These are phyloP conservation scores for Pulveroboletus sp. DNA, from an alignment of 768 basidiomycete genomes.

Conservation along the genomic window DNA sequence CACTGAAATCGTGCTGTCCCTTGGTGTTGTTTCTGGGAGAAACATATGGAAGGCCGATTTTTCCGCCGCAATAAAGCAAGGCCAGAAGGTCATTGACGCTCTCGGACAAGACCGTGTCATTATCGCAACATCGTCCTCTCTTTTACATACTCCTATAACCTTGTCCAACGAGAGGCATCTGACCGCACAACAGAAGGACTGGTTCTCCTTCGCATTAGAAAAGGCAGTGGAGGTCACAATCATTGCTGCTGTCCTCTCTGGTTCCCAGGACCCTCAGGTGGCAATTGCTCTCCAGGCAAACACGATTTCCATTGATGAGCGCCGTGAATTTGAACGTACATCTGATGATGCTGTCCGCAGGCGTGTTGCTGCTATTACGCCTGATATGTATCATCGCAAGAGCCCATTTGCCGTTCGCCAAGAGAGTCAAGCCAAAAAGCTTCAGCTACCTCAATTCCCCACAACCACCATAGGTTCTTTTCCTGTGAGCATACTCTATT, in stretches of 20 bases:
- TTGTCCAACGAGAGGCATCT: slow-evolving; percentile 90
- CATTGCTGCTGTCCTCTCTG: slow-evolving; percentile 81
- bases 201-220: slow-evolving; percentile 98
- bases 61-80: slow-evolving; percentile 70
- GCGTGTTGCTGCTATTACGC: slow-evolving; percentile 89
- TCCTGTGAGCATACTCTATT: slow-evolving; percentile 52
- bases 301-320: slow-evolving; percentile 84
- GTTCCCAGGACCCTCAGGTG: slow-evolving; percentile 71
- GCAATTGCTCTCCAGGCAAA: slow-evolving; percentile 81
- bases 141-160: slow-evolving; percentile 97
- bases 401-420: slow-evolving; percentile 84
- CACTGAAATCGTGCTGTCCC: slow-evolving; percentile 77
- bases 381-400: slow-evolving; percentile 81
- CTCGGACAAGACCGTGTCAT: slow-evolving; percentile 88
- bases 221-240: slow-evolving; percentile 88
- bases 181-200: slow-evolving; percentile 84
- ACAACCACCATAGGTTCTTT: slow-evolving; percentile 98
- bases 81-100: slow-evolving; percentile 76
- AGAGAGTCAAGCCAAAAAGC: slow-evolving; percentile 81
- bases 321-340: slow-evolving; percentile 88
- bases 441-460: slow-evolving; percentile 94
- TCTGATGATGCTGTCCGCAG: slow-evolving; percentile 95
- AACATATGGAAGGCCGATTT: slow-evolving; percentile 99
- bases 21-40: slow-evolving; percentile 95
- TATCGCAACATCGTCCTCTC: slow-evolving; percentile 93